Base-by-base conservation (phyloP, 345 rosid genomes). In the Aethionema arabicum region DNA sequence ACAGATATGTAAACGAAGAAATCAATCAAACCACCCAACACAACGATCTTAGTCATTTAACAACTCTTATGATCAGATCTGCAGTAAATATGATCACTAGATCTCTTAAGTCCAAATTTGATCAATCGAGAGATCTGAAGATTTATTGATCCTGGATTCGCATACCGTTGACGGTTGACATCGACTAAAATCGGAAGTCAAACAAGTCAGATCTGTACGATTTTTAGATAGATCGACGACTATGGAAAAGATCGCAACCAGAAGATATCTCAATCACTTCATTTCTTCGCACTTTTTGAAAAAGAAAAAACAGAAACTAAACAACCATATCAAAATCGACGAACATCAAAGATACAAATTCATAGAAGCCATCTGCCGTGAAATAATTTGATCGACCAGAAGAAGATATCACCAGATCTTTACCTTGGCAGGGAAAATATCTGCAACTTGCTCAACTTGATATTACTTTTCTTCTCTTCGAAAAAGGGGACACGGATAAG, bases 351-450 rank as follows among this genome's bases (percentile, higher is more conserved):
- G 5, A 4, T 11, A 0, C 13, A 6, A 48, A 61, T 11, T 10
- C 46, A 48, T 3, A 60, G 35, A 30, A 36, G 40, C 8, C 33
- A 42, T 16, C 10, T 56, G 35, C 10, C 21, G 11, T 11, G 15
- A 43, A 4, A 5, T 2, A 14, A 7, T 29, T 36, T 11, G 50
- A 54, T 47, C 52, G 58, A 56, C 30, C 33, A 70, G 48, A 57
- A 56, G 64, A 56, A 21, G 54, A 51, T 10, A 35, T 39, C 7
- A 30, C 0, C 30, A 44, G 55, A 52, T 44, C 42, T 31, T 62
- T 67, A 73, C 77, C 77, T 67, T 47, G 4, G 10, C 8, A 5
- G 46, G 35, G 65, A 63, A 49, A 67, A 50, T 67, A 67, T 49
- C 64, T 43, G 60, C 52, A 27, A 50, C 52, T 59, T 11, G 33